A percentile compares a stretch with the other conserved stretches of the same genome.
phyloP scores from a whole-genome alignment of 148 eudicot genomes.

The Suaeda aralocaspica region DNA sequence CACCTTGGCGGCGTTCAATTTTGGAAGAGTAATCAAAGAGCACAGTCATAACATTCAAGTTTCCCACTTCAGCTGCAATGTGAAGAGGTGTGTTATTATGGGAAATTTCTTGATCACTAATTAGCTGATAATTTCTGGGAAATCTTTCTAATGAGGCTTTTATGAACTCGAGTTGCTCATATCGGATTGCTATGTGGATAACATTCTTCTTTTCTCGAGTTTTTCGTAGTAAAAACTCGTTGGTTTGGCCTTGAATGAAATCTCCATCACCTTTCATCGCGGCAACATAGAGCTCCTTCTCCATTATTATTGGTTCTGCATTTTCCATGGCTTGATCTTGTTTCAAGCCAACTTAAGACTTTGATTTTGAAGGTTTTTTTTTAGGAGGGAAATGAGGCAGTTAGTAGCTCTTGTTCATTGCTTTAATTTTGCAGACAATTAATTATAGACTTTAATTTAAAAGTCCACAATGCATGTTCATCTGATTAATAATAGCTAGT shows the following conservation, averaged over 20 bases:
- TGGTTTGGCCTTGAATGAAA: background rate
- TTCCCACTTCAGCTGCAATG: background rate
- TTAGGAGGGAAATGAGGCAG: background rate
- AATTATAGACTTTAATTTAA: too few species aligned
- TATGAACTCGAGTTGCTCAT: background rate
- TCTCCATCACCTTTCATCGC: background rate
- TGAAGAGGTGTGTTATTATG: background rate
- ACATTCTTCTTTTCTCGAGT: background rate
- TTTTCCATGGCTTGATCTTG: background rate
- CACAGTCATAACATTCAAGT: background rate
- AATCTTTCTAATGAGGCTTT: background rate
- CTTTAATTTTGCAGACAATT: too few species aligned
- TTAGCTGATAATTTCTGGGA: background rate
- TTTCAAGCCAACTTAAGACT: too few species aligned
- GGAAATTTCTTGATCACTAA: background rate
- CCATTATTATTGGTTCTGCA: background rate
- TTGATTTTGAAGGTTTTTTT: background rate
- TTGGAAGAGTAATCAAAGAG: background rate
- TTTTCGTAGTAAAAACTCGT: background rate
- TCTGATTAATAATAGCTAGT: too few species aligned
- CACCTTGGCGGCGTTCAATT: background rate
- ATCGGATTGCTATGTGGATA: background rate
- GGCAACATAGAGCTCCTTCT: conserved; percentile 6
- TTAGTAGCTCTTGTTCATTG: too few species aligned
- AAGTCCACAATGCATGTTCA: too few species aligned